Evolutionary conservation across 2,329 filamentous ascomycete species (phyloP), one percentile per base, ranked within the genome.

Genomic region (Diplodia scrobiculata): DNA sequence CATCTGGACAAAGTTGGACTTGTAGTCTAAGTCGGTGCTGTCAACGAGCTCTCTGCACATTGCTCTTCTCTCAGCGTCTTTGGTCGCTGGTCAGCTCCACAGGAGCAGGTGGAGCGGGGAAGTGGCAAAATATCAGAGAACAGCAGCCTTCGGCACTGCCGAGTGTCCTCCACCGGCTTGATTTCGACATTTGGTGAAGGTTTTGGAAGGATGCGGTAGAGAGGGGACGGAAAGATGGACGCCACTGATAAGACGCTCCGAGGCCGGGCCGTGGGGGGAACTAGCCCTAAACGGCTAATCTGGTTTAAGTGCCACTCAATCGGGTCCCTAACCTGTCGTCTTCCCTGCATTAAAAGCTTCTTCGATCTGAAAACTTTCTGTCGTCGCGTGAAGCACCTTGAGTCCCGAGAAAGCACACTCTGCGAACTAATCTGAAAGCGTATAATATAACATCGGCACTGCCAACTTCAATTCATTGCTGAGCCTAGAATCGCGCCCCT

Each of bases 61-160:
- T 9, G 58, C 58, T n/a, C n/a, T 48, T 9, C 58, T 17, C 58
- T 62, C 58, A 7, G 58, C 41, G 11, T 62, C 58, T 62, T 50
- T 21, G n/a, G 29, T 1, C 27, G 38, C 11, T 17, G 11, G 14
- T 36, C 41, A 27, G 58, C 25, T 11, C 55, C 11, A 25, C 21
- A 25, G 25, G 25, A 25, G 25, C 25, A 25, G 25, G 25, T 25
- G 25, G 25, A 25, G 25, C 25, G 25, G 25, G 25, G 25, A 14
- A 27, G 55, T 38, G 10, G 19, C 19, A 25, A 3, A n/a, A 25
- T 50, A 62, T 45, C 58, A 13, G 58, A 62, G 29, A 62, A 62
- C 0, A 62, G 45, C 17, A 62, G n/a, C 4, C 58, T 27, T 21
- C 58, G 50, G 11, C 58, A 62, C 17, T 62, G 58, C 17, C 58